A percentile compares a stretch with the other conserved stretches of the same genome.
Conservation (phyloP, 2,329 filamentous ascomycete genomes). For the Microascus cirrosus region DNA sequence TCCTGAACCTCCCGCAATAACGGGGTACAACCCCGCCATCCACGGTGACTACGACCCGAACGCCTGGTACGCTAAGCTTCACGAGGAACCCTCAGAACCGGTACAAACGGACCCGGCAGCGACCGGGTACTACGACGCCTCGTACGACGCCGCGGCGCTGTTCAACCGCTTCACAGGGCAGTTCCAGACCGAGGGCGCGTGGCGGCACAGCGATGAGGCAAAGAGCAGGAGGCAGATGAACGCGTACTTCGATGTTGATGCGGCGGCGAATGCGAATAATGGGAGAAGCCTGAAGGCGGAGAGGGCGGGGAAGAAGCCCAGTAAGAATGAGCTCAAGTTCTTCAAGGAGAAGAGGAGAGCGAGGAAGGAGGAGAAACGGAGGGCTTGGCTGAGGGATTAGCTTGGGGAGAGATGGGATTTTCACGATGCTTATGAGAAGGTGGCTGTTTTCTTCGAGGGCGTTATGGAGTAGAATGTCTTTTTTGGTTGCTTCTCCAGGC, state of each 20-base stretch:
- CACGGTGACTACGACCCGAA: conserved; percentile 95
- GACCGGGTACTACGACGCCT: conserved; percentile 15
- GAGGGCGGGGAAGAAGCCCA: conserved; percentile 71
- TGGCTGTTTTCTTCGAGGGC: not conserved
- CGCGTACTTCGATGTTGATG: conserved; percentile 91
- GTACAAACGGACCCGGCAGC: conserved; percentile 22
- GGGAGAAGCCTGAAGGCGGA: conserved; percentile 88
- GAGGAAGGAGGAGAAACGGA: conserved; percentile 87
- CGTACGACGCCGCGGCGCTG: conserved; percentile 46
- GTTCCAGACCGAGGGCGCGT: conserved; percentile 63
- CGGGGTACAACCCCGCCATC: conserved; percentile 87
- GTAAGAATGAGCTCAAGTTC: conserved; percentile 75
- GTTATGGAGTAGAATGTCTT: conserved; percentile 2
- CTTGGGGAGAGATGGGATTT: not conserved
- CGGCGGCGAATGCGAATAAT: conserved; percentile 81
- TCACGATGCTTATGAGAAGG: not conserved
- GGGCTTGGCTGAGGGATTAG: conserved; percentile 81
- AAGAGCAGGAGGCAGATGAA: conserved; percentile 84
- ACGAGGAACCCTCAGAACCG: conserved; percentile 17
- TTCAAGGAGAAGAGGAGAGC: conserved; percentile 85
- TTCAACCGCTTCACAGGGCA: conserved; percentile 88
- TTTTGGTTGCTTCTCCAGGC: not conserved
- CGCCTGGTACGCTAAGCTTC: conserved; percentile 75
- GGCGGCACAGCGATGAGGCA: conserved; percentile 75
- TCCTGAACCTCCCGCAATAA: conserved; percentile 15